phyloP scores from a whole-genome alignment of 257 asterid species.

The Solanum paucissectum region DNA sequence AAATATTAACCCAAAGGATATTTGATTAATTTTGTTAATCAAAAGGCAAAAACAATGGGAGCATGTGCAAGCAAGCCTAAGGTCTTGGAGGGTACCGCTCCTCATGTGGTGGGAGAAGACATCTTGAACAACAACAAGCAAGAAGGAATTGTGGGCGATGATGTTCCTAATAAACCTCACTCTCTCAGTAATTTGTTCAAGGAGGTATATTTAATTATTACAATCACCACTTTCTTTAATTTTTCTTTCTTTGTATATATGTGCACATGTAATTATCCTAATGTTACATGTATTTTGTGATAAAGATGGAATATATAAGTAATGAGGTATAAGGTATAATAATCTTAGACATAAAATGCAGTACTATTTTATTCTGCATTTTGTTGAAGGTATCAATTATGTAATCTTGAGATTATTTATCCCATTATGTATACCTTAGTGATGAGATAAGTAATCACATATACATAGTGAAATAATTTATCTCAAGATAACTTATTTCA shows the following conservation, averaged over 20 bases:
- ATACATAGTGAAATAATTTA: background rate
- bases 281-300: background rate
- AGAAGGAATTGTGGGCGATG: background rate
- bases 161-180: slow-evolving; percentile 20
- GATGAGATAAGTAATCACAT: no score
- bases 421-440: no score
- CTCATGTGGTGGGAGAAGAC: background rate
- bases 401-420: no score
- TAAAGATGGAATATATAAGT: no score
- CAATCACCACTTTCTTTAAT: background rate
- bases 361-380: no score
- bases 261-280: background rate
- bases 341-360: no score
- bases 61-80: background rate
- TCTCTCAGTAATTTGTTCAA: slow-evolving; percentile 35
- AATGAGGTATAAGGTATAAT: no score
- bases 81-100: background rate
- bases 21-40: background rate
- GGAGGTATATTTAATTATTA: slow-evolving; percentile 15
- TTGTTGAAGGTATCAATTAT: no score
- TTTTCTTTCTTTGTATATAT: background rate
- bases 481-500: background rate
- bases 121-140: background rate
- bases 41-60: background rate
- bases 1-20: background rate